A percentile compares a stretch with the other conserved stretches of the same genome.
These are phyloP conservation scores for Penicillium ochrochloron DNA, from an alignment of 495 filamentous ascomycete genomes.

Conservation along the genomic window DNA sequence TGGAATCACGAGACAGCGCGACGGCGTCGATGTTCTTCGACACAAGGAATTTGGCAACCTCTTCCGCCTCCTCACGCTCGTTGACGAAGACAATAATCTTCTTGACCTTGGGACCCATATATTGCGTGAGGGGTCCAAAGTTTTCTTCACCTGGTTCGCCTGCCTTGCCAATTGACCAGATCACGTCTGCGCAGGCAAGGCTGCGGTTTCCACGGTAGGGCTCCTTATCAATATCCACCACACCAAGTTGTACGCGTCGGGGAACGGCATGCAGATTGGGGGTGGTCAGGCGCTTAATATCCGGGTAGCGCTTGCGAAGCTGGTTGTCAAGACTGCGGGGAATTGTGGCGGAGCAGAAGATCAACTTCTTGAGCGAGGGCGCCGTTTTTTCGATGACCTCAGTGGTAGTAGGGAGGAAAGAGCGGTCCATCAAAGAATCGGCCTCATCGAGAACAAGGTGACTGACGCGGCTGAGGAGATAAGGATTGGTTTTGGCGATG, in stretches of 20 bases:
- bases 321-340: conserved; percentile 83
- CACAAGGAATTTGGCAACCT: conserved; percentile 77
- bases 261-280: conserved; percentile 96
- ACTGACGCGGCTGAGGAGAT: conserved; percentile 82
- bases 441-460: conserved; percentile 94
- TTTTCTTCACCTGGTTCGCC: conserved; percentile 46
- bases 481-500: conserved; percentile 83
- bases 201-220: conserved; percentile 90
- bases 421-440: conserved; percentile 91
- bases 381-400: conserved; percentile 76
- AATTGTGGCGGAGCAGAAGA: conserved; percentile 96
- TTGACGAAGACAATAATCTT: conserved; percentile 97
- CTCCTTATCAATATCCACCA: conserved; percentile 86
- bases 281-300: conserved; percentile 82
- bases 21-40: conserved; percentile 87
- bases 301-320: conserved; percentile 78
- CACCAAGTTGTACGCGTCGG: conserved; percentile 88
- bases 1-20: conserved; percentile 80
- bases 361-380: conserved; percentile 82
- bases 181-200: conserved; percentile 90
- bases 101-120: conserved; percentile 64
- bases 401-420: conserved; percentile 81
- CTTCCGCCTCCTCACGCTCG: conserved; percentile 84
- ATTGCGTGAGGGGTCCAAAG: conserved; percentile 36
- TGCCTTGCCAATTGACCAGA: conserved; percentile 90